Evolutionary conservation across 2,329 filamentous ascomycete species (phyloP).

Genomic region (Ophidiomyces ophidiicola): DNA sequence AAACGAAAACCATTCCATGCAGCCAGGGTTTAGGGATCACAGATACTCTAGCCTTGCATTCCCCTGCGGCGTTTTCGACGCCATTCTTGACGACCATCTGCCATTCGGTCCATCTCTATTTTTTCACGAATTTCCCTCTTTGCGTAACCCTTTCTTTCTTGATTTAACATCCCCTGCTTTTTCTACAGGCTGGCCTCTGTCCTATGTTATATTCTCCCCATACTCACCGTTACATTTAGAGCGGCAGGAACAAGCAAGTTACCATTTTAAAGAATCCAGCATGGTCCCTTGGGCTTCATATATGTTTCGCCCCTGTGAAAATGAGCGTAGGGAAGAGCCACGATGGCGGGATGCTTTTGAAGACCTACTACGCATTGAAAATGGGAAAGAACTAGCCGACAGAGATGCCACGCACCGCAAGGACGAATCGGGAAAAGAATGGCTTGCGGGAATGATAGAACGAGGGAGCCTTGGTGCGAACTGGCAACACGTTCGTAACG

Average conservation of each 20-base stretch:
- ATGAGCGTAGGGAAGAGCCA: conserved; percentile 25
- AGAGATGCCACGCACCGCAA: conserved; percentile 18
- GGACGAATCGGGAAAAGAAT: conserved; percentile 27
- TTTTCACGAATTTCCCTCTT: conserved; percentile 22
- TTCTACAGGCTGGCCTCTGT: conserved; percentile 29
- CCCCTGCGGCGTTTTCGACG: conserved; percentile 24
- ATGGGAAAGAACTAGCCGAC: conserved; percentile 34
- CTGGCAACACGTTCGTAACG: conserved; percentile 25
- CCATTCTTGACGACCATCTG: conserved; percentile 26
- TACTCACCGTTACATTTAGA: conserved; percentile 48
- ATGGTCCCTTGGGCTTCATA: conserved; percentile 28
- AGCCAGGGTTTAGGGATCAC: conserved; percentile 15
- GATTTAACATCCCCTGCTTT: conserved; percentile 27
- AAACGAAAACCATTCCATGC: conserved; percentile 1
- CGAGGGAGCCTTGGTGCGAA: conserved; percentile 32
- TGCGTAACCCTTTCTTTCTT: conserved; percentile 22
- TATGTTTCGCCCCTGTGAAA: conserved; percentile 22
- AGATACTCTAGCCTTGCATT: conserved; percentile 15
- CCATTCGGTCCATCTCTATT: conserved; percentile 24
- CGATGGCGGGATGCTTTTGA: conserved; percentile 49
- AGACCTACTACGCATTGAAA: conserved; percentile 42
- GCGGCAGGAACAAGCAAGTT: conserved; percentile 27
- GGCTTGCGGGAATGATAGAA: conserved; percentile 31
- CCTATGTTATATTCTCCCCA: conserved; percentile 36
- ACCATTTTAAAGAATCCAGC: conserved; percentile 19